phyloP scores from a whole-genome alignment of 2,329 filamentous ascomycete species.

The Coniochaeta sp. region DNA sequence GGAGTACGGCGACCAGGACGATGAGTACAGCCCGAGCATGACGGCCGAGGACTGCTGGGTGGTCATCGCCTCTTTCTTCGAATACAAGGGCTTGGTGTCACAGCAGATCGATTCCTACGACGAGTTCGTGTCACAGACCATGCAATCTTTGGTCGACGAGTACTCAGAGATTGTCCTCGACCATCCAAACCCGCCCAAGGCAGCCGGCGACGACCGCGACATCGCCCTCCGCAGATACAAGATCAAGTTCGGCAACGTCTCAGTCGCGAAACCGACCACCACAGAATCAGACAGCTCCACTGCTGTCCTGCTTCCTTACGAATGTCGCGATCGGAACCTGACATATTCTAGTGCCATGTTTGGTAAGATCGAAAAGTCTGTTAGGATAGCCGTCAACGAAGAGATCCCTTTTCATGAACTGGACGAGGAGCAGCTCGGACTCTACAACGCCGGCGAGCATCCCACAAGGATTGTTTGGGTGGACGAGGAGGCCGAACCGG shows the following conservation, averaged over 20 bases:
- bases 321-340: conserved; percentile 89
- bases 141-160: conserved; percentile 91
- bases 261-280: conserved; percentile 82
- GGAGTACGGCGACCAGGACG: conserved; percentile 62
- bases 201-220: conserved; percentile 59
- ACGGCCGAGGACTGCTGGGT: conserved; percentile 98
- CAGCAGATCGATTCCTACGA: conserved; percentile 98
- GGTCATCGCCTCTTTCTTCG: conserved; percentile 95
- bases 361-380: conserved; percentile 78
- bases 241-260: conserved; percentile 86
- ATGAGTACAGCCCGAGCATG: conserved; percentile 54
- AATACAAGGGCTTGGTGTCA: conserved; percentile 89
- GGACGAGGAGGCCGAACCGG: conserved; percentile 47
- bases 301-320: conserved; percentile 81
- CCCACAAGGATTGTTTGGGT: conserved; percentile 56
- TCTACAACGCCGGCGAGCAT: conserved; percentile 48
- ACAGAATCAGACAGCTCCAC: conserved; percentile 90
- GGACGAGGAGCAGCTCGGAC: conserved; percentile 55
- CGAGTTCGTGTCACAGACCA: conserved; percentile 89
- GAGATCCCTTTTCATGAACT: conserved; percentile 60
- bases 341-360: conserved; percentile 93
- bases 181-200: conserved; percentile 80
- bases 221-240: conserved; percentile 88
- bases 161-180: conserved; percentile 90
- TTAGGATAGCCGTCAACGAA: conserved; percentile 75